These are phyloP conservation scores for Podospora conica DNA, from an alignment of 495 filamentous ascomycete species.

Conservation along the genomic window DNA sequence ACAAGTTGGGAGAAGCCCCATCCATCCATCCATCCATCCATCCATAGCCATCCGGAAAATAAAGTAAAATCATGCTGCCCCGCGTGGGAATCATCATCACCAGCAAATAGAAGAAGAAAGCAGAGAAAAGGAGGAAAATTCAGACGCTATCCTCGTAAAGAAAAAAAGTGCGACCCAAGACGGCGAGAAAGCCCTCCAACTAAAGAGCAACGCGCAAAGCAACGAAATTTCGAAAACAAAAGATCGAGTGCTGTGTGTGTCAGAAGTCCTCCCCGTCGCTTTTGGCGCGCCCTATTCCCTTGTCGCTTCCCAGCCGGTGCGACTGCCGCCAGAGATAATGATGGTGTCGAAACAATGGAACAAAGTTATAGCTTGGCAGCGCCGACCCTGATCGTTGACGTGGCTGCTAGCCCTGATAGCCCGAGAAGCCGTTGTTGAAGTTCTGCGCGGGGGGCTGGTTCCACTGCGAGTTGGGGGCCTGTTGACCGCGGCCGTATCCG, in stretches of 20 bases:
- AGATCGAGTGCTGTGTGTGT: not conserved
- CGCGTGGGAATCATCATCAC: not conserved
- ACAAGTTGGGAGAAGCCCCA: constrained; percentile 16
- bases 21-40: constrained; percentile 16
- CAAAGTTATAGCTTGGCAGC: constrained; percentile 5
- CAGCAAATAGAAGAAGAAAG: constrained; percentile 9
- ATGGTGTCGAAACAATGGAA: constrained; percentile 5
- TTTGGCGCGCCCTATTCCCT: not conserved
- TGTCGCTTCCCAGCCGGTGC: not conserved
- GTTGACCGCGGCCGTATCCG: constrained; percentile 78
- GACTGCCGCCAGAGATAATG: not conserved
- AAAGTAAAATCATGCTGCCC: constrained; percentile 6
- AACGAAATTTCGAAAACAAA: not conserved
- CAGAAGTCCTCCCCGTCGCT: not conserved
- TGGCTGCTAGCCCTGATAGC: constrained; percentile 48
- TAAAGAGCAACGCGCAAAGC: not conserved
- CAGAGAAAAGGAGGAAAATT: not conserved
- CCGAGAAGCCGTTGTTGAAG: constrained; percentile 54
- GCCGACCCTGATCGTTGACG: not conserved
- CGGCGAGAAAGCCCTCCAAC: not conserved
- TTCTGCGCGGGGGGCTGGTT: constrained; percentile 54
- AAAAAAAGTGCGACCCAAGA: not conserved
- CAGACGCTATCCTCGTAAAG: not conserved
- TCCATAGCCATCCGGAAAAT: constrained; percentile 17
- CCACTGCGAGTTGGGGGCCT: constrained; percentile 67